Conservation (phyloP, 768 basidiomycete genomes). For the Melanogaster broomeanus region DNA sequence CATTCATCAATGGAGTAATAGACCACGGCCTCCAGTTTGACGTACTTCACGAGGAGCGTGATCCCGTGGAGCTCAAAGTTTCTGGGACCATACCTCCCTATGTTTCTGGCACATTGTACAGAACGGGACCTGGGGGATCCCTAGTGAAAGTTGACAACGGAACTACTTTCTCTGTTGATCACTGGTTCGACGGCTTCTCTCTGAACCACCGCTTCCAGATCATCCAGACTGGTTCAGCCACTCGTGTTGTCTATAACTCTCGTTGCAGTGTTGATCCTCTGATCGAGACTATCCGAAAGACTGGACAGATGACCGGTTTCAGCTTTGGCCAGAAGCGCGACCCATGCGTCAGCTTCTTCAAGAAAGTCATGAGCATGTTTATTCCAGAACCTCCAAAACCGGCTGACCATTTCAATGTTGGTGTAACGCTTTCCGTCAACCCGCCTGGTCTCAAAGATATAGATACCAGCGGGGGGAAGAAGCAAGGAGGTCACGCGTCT, state of each 20-base stretch:
- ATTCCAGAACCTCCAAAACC: conserved; percentile 14
- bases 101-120: conserved; percentile 38
- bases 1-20: background rate
- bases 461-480: conserved; percentile 18
- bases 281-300: conserved; percentile 29
- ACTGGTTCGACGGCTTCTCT: conserved; percentile 45
- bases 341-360: conserved; percentile 32
- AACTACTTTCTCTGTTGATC: conserved; percentile 28
- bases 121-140: conserved; percentile 40
- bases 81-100: conserved; percentile 35
- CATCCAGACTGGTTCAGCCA: conserved; percentile 18
- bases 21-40: conserved; percentile 22
- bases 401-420: conserved; percentile 18
- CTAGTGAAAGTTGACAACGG: conserved; percentile 25
- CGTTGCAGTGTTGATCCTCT: conserved; percentile 31
- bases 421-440: conserved; percentile 33
- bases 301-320: conserved; percentile 16
- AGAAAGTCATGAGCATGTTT: conserved; percentile 31
- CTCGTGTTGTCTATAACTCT: conserved; percentile 37
- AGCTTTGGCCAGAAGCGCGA: conserved; percentile 35
- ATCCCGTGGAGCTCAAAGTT: conserved; percentile 28
- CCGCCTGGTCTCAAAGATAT: conserved; percentile 27
- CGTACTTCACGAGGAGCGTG: conserved; percentile 27
- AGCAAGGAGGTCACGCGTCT: conserved; percentile 25
- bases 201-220: conserved; percentile 43